Conservation (phyloP, 495 filamentous ascomycete species). For the Daldinia concentrica region DNA sequence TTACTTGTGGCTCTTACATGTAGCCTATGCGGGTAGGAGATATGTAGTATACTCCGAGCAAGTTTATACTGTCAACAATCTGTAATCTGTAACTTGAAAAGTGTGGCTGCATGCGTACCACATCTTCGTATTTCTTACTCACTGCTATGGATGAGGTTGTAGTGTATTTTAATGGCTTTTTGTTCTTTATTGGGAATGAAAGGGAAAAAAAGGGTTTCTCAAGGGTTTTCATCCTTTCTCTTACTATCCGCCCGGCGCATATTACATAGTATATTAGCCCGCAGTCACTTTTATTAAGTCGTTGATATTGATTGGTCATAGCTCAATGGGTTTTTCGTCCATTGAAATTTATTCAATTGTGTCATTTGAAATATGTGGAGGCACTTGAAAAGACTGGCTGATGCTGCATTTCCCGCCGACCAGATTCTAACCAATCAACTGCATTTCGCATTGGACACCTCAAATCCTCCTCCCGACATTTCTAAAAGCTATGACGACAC, state of each 20-base stretch:
- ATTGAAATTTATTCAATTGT: slow-evolving; percentile 37
- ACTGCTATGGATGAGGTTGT: slow-evolving; percentile 14
- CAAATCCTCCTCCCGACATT: slow-evolving; percentile 38
- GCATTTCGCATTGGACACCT: slow-evolving; percentile 33
- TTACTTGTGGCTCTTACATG: not conserved
- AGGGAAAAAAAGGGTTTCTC: slow-evolving; percentile 1
- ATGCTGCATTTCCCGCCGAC: slow-evolving; percentile 34
- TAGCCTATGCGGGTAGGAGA: not conserved
- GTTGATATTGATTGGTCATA: slow-evolving; percentile 34
- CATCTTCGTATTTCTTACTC: not conserved
- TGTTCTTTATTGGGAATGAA: slow-evolving; percentile 7
- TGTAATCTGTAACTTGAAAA: slow-evolving; percentile 14
- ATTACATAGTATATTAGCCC: slow-evolving; percentile 19
- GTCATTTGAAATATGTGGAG: slow-evolving; percentile 35
- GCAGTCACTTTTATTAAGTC: slow-evolving; percentile 18
- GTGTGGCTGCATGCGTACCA: slow-evolving; percentile 33
- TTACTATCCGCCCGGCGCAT: slow-evolving; percentile 11
- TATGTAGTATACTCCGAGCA: slow-evolving; percentile 6
- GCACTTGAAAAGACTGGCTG: slow-evolving; percentile 9
- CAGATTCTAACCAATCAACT: slow-evolving; percentile 28
- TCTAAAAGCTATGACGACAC: slow-evolving; percentile 38
- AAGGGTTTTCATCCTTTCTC: slow-evolving; percentile 4
- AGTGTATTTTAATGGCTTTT: not conserved
- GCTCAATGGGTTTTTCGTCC: slow-evolving; percentile 26
- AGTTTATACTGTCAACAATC: not conserved